Base-by-base conservation (phyloP, 192 early-diverging fungal species). In the Diversispora eburnea region DNA sequence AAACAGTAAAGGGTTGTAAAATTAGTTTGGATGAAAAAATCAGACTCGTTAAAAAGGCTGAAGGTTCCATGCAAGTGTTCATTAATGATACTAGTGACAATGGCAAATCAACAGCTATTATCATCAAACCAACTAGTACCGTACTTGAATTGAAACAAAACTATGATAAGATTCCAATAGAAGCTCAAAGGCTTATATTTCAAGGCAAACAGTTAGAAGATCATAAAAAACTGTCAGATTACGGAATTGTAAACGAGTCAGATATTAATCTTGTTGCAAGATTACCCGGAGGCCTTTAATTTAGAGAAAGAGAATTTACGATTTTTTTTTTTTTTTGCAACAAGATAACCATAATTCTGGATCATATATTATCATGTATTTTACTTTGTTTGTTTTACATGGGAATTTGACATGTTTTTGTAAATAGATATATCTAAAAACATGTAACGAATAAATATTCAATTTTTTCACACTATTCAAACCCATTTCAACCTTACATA, bases 131-230 rank as follows among this genome's bases (percentile, higher is more conserved):
- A 48, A 46, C 63, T 13, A 47, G 19, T 47, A 65, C 63, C 0
- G 63, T 65, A 48, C 8, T 47, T 19, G 63, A 65, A 9, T 47
- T 65, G 63, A 65, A 65, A 65, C 8, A 65, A 46, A 46, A 17
- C 6, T 65, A 65, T 65, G 13, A n/a, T 46, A 25, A 65, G n/a
- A 65, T 65, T 49, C 64, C 67, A 0, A 8, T 65, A 10, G 57
- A 72, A 9, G 15, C 63, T 1, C 74, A 80, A 13, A 58, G 66
- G 6, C 72, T 83, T 22, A 74, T 83, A 13, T 78, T 71, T n/a
- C 25, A 55, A 7, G 79, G 79, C 41, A 80, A 83, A 42, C 79
- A 80, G 74, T 67, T 83, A 48, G 82, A 78, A 15, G 62, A 83
- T 41, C 70, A 78, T 5, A 81, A 77, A 78, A 46, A 57, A 13